Percentiles rank a stretch among this genome's conserved stretches.
These are phyloP conservation scores for Pythium brachiatum DNA, from an alignment of 352 stramenopile species.

Conservation along the genomic window DNA sequence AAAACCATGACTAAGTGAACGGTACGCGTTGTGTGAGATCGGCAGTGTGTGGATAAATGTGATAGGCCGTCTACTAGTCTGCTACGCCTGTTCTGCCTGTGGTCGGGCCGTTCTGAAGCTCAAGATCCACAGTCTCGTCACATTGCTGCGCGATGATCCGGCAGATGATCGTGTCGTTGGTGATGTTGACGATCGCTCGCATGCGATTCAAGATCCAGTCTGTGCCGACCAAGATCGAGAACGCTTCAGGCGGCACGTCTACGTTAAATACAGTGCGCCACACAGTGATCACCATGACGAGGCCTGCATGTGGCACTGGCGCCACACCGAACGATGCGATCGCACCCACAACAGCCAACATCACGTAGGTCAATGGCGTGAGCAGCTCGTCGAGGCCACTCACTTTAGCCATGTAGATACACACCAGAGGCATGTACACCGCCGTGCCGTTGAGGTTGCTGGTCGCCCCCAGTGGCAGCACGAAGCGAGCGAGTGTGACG, in stretches of 20 bases:
- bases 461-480: slow-evolving; percentile 64
- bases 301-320: slow-evolving; percentile 63
- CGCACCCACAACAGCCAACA: slow-evolving; percentile 62
- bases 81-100: not conserved
- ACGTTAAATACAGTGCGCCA: slow-evolving; percentile 67
- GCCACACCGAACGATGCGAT: slow-evolving; percentile 72
- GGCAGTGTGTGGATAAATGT: too few species aligned
- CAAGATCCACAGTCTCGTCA: slow-evolving; percentile 40
- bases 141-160: slow-evolving; percentile 77
- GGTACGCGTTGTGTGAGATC: too few species aligned
- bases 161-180: slow-evolving; percentile 77
- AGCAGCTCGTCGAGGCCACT: slow-evolving; percentile 48
- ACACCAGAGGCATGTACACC: slow-evolving; percentile 70
- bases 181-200: slow-evolving; percentile 75
- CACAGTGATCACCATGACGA: slow-evolving; percentile 80
- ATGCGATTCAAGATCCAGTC: slow-evolving; percentile 78
- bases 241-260: slow-evolving; percentile 47
- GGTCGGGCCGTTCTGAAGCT: slow-evolving; percentile 7
- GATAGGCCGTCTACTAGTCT: not conserved
- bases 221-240: slow-evolving; percentile 63
- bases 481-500: slow-evolving; percentile 52
- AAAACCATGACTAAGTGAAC: too few species aligned
- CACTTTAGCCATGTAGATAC: slow-evolving; percentile 73
- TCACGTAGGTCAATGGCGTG: slow-evolving; percentile 53
- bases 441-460: slow-evolving; percentile 75